A percentile compares a stretch with the other conserved stretches of the same genome.
Conservation (phyloP, 108 stramenopile species). For the Schizochytrium sp. region DNA sequence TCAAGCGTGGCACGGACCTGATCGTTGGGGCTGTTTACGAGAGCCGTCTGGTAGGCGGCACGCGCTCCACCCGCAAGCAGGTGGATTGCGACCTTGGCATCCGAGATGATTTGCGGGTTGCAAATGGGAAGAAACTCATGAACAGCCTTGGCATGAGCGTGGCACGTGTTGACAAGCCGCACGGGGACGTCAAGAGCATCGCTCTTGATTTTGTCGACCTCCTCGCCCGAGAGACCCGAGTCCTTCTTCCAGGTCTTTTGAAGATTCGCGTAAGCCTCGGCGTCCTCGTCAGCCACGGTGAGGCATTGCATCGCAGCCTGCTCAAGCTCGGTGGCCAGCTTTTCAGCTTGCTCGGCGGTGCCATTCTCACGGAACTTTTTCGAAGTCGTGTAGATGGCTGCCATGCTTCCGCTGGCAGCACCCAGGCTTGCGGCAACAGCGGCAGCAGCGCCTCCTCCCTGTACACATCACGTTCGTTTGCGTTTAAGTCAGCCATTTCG, state of each 20-base stretch:
- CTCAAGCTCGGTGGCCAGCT: not conserved
- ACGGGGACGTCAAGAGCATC: not conserved
- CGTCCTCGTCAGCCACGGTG: not conserved
- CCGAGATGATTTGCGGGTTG: conserved; percentile 11
- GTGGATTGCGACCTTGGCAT: conserved; percentile 4
- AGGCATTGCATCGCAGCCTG: not conserved
- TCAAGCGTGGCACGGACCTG: not conserved
- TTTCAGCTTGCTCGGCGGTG: not conserved
- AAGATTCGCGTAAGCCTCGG: not conserved
- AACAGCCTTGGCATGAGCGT: not conserved
- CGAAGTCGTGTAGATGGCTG: not conserved
- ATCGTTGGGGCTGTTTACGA: not conserved
- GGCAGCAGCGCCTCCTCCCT: conserved; percentile 2
- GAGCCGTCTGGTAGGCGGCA: conserved; percentile 6
- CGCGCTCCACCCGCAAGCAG: not conserved
- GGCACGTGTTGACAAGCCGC: not conserved
- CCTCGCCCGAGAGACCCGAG: not conserved
- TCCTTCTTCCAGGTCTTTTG: conserved; percentile 15
- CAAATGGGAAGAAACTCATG: not conserved
- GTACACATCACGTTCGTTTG: not conserved
- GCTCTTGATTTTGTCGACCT: conserved; percentile 6
- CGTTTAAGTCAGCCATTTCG: not conserved
- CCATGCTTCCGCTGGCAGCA: not conserved
- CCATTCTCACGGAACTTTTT: not conserved
- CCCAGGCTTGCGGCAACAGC: conserved; percentile 6